Conservation (phyloP, 164 flowering plant genomes). For the Piper longum region DNA sequence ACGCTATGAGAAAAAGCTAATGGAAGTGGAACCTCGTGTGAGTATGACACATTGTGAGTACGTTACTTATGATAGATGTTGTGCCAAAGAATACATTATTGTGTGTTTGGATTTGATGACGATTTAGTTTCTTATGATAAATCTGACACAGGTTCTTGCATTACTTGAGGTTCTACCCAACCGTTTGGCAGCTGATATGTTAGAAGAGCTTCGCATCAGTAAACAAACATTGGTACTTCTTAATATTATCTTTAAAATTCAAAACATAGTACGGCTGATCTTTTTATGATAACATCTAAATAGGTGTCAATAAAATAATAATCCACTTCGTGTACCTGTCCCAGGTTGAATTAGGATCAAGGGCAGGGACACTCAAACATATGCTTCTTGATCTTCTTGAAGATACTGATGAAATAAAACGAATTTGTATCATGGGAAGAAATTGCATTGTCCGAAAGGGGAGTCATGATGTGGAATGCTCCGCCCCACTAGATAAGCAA, state of each 20-base stretch:
- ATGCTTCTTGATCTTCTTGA: conserved; percentile 97
- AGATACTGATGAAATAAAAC: conserved; percentile 87
- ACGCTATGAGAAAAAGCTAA: conserved; percentile 59
- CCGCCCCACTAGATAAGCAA: conserved; percentile 67
- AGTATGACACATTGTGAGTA: conserved; percentile 62
- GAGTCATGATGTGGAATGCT: conserved; percentile 48
- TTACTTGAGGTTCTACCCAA: conserved; percentile 85
- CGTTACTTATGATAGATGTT: neutral
- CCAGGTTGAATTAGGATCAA: conserved; percentile 90
- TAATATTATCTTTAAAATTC: too few relatives aligned
- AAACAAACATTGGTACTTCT: conserved; percentile 72
- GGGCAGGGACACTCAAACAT: conserved; percentile 86
- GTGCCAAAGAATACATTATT: neutral
- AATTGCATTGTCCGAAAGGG: conserved; percentile 54
- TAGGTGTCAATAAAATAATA: neutral
- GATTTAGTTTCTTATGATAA: neutral
- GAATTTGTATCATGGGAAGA: conserved; percentile 86
- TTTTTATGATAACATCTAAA: too few relatives aligned
- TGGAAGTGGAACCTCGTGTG: conserved; percentile 96
- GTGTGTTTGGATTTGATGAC: neutral
- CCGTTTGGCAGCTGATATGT: conserved; percentile 64
- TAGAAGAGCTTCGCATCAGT: conserved; percentile 93
- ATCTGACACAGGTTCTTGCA: conserved; percentile 52
- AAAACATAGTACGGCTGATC: neutral
- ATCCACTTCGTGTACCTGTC: neutral